These are phyloP conservation scores for Malus sylvestris DNA, from an alignment of 306 rosid species.

Conservation along the genomic window DNA sequence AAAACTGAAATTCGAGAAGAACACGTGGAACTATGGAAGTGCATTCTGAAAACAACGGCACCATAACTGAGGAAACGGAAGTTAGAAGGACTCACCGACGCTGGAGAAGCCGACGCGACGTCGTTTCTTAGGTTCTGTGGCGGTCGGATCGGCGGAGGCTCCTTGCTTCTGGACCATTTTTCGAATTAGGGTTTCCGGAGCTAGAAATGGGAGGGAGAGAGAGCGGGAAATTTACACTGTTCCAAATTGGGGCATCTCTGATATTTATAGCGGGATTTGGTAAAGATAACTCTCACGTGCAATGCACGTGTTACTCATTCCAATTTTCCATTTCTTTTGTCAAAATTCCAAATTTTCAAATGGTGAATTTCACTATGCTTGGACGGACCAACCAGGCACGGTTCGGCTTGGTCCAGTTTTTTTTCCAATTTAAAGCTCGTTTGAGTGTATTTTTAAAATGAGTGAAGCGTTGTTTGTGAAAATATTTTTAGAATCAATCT, in stretches of 20 bases:
- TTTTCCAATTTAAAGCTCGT: too few species aligned
- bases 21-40: neutral
- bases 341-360: neutral
- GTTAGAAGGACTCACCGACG: conserved; percentile 23
- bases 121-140: conserved; percentile 47
- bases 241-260: neutral
- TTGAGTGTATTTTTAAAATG: too few species aligned
- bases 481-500: too few species aligned
- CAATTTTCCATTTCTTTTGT: neutral
- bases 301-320: neutral
- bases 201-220: conserved; percentile 38
- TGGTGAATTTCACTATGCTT: neutral
- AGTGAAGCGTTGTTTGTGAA: too few species aligned
- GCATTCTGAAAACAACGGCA: neutral
- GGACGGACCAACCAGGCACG: too few species aligned
- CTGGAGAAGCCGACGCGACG: conserved; percentile 70
- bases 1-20: neutral
- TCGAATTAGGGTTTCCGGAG: conserved; percentile 59
- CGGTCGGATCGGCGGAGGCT: conserved; percentile 24
- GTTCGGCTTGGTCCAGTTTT: neutral
- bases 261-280: neutral
- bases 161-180: conserved; percentile 70
- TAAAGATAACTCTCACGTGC: neutral
- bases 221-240: conserved; percentile 47
- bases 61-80: neutral